Conservation (phyloP, 2,329 filamentous ascomycete species). For the Fusarium scirpi region DNA sequence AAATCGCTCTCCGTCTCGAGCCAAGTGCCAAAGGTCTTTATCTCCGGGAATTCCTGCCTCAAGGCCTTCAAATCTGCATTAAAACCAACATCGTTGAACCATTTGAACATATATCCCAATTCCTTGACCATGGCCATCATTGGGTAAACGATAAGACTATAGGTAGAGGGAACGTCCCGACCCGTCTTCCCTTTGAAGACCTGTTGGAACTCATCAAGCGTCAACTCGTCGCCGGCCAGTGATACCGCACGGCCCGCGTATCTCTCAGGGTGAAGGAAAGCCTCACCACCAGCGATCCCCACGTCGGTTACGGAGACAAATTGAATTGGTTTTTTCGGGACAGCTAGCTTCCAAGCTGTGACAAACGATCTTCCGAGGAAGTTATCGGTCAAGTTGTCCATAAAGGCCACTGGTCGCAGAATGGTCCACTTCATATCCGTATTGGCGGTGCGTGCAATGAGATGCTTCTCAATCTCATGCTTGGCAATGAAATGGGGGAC, state of each 20-base stretch:
- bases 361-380: constrained; percentile 51
- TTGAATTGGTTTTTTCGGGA: constrained; percentile 47
- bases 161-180: constrained; percentile 10
- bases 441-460: constrained; percentile 57
- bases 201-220: background rate
- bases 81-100: constrained; percentile 25
- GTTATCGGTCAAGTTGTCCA: constrained; percentile 53
- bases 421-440: constrained; percentile 53
- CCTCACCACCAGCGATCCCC: constrained; percentile 6
- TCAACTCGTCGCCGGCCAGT: constrained; percentile 21
- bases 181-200: constrained; percentile 18
- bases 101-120: constrained; percentile 29
- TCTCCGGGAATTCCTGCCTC: constrained; percentile 11
- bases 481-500: constrained; percentile 72
- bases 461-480: constrained; percentile 69
- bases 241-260: constrained; percentile 14
- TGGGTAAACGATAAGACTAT: constrained; percentile 15
- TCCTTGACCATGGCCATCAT: constrained; percentile 28
- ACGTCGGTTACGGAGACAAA: constrained; percentile 14
- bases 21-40: constrained; percentile 16
- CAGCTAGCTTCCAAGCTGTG: constrained; percentile 48
- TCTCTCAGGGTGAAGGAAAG: constrained; percentile 14
- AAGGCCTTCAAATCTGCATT: constrained; percentile 12
- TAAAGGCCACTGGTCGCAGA: constrained; percentile 56
- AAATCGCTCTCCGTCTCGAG: constrained; percentile 24